Conservation (phyloP, 2,329 filamentous ascomycete species). For the Cladosporium cucumerinum region DNA sequence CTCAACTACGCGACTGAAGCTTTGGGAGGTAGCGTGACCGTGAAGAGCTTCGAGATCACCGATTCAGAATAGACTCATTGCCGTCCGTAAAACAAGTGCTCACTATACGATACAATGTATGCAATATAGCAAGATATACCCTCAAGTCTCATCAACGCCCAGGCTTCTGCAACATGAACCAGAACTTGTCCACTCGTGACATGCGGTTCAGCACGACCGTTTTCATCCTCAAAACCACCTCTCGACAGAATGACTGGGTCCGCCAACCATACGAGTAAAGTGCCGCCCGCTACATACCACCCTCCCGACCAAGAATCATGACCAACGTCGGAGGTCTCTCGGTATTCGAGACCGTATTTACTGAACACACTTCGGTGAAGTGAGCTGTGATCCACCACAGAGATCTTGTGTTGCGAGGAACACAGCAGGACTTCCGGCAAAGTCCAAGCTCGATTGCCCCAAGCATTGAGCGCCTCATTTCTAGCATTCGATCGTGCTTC, state of each 20-base stretch:
- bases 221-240: neutral
- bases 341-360: neutral
- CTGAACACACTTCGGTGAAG: neutral
- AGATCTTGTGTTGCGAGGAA: neutral
- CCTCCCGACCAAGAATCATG: neutral
- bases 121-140: neutral
- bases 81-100: neutral
- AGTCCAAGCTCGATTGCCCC: neutral
- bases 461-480: neutral
- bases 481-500: neutral
- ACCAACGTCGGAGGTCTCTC: neutral
- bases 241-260: neutral
- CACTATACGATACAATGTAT: neutral
- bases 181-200: neutral
- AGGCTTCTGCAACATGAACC: neutral
- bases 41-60: slow-evolving; percentile 18
- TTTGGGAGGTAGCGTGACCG: slow-evolving; percentile 32
- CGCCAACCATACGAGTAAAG: neutral
- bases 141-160: neutral
- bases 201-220: neutral
- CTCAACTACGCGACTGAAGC: slow-evolving; percentile 39
- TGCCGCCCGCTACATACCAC: neutral
- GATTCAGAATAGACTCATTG: neutral
- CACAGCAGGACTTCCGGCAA: neutral
- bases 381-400: neutral